Conservation (phyloP, 768 basidiomycete genomes). For the Boletus coccyginus region DNA sequence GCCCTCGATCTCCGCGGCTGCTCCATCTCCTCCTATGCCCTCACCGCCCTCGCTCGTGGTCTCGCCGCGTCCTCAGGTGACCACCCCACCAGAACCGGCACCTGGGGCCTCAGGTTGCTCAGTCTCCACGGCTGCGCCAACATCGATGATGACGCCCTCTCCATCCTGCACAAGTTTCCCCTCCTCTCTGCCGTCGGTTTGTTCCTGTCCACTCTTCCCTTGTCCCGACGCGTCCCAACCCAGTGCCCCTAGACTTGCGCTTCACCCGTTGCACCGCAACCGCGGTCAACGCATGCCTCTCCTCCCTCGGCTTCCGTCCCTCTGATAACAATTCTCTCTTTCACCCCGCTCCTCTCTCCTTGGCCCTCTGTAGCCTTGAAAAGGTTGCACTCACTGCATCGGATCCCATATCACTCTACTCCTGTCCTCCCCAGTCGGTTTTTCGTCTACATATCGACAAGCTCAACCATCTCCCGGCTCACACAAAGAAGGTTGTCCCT, state of each 20-base stretch:
- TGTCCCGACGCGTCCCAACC: slow-evolving; percentile 1
- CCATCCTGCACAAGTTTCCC: slow-evolving; percentile 45
- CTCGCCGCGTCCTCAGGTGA: slow-evolving; percentile 24
- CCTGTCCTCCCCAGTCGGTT: slow-evolving; percentile 23
- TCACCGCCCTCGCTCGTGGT: slow-evolving; percentile 51
- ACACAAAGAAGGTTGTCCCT: not conserved
- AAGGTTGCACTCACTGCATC: slow-evolving; percentile 9
- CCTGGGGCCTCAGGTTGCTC: slow-evolving; percentile 60
- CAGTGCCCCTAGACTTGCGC: slow-evolving; percentile 41
- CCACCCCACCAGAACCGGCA: slow-evolving; percentile 34
- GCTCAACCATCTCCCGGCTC: slow-evolving; percentile 6
- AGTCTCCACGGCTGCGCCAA: slow-evolving; percentile 51
- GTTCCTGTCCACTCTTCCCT: slow-evolving; percentile 20
- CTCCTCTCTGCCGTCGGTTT: slow-evolving; percentile 61
- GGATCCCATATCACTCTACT: slow-evolving; percentile 24
- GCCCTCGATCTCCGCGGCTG: slow-evolving; percentile 68
- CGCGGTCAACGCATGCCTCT: slow-evolving; percentile 15
- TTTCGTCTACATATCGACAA: slow-evolving; percentile 28
- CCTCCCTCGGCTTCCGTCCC: slow-evolving; percentile 27
- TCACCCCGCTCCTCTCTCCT: slow-evolving; percentile 40
- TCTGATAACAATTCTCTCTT: slow-evolving; percentile 33
- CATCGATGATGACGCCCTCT: slow-evolving; percentile 44
- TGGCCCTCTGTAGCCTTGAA: slow-evolving; percentile 35
- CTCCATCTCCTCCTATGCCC: slow-evolving; percentile 47
- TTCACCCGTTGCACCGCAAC: slow-evolving; percentile 42